These are phyloP conservation scores for Volvox africanus DNA, from an alignment of 139 green algal genomes.

Conservation along the genomic window DNA sequence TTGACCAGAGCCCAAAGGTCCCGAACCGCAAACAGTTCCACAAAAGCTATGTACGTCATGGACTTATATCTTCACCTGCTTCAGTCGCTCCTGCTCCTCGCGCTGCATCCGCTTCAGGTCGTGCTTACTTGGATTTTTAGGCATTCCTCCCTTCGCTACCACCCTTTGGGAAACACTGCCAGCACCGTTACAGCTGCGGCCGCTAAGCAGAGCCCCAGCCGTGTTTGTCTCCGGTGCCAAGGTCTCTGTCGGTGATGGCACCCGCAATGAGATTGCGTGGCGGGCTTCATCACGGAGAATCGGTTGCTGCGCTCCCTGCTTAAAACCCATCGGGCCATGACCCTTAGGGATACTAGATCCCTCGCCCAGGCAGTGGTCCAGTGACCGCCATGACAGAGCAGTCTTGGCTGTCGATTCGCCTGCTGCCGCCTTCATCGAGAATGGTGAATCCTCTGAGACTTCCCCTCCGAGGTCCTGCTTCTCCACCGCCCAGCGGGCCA, in stretches of 20 bases:
- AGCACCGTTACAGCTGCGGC: neutral
- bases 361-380: neutral
- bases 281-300: neutral
- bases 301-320: too few species aligned
- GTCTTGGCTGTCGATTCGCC: neutral
- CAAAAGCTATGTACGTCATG: too few species aligned
- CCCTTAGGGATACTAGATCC: too few species aligned
- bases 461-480: neutral
- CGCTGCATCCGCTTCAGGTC: conserved; percentile 27
- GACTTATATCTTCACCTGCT: conserved; percentile 10
- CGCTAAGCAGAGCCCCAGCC: neutral
- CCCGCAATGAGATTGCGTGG: neutral
- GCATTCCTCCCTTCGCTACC: neutral
- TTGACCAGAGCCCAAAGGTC: too few species aligned
- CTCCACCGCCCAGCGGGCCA: neutral
- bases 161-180: neutral
- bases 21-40: too few species aligned
- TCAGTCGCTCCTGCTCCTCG: conserved; percentile 21
- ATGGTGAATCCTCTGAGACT: neutral
- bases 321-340: too few species aligned
- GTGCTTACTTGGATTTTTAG: neutral
- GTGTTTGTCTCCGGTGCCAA: neutral
- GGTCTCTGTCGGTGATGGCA: neutral
- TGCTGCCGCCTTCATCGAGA: neutral
- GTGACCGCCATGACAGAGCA: neutral